Base-by-base conservation (phyloP, 2,329 filamentous ascomycete genomes). In the Xylaria sp. region DNA sequence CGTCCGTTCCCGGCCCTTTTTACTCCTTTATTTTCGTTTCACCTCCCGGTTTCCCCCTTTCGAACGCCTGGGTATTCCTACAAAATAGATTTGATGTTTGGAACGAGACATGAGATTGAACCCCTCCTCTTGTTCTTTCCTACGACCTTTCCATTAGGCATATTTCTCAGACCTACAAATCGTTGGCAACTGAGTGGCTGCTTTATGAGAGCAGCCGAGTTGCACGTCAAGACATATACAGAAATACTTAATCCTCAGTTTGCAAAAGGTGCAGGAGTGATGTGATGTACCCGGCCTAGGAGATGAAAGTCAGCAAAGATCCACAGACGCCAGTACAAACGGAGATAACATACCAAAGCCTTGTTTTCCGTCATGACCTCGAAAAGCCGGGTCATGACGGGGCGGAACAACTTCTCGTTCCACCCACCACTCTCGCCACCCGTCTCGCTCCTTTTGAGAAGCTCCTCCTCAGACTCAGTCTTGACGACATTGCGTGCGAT, bases 291-390 rank as follows among this genome's bases (percentile, higher is more conserved):
- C 55, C 63, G 34, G 70, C 68, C 71, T 73, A 28, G 34, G 9
- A 3, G 18, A 20, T 59, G 20, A 15, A n/a, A 23, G 50, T 72
- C 56, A 72, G 68, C 23, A 13, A 28, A 45, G 20, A 9, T 18
- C 8, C 12, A 18, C 2, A 45, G 20, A 30, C 62, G 20, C 15
- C 3, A 55, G 30, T 28, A 18, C 15, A 23, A 25, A 32, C 23
- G 36, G 15, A 18, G 25, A 34, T 20, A 32, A 80, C 84, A 73
- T 80, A 88, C 87, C 80, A 91, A 77, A 64, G 85, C 83, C 77
- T 83, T 83, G 72, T 93, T 93, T 77, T 93, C 89, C 36, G 89
- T 87, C 81, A 92, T 85, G 50, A 93, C 86, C 78, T 91, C 90
- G 75, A 88, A 91, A 23, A 93, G 79, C 41, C 89, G 86, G 12